Base-by-base conservation (phyloP, 2,329 filamentous ascomycete species). In the Dothidotthia symphoricarpi region DNA sequence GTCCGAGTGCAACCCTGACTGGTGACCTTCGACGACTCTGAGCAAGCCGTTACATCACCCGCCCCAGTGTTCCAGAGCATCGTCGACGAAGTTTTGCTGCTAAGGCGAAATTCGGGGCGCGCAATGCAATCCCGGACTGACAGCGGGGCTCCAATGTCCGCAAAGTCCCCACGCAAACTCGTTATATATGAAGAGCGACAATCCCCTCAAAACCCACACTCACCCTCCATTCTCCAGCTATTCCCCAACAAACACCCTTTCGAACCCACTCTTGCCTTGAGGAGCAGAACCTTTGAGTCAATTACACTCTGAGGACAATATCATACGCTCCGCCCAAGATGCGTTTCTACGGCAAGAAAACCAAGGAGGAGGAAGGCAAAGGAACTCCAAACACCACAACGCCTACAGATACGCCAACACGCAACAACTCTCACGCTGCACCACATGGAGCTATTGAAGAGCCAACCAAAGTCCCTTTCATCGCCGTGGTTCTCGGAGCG, bases 401-500 rank as follows among this genome's bases (percentile, higher is more conserved):
- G 15, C 58, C 55, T 16, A 43, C 49, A 14, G 48, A 50, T 16
- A 60, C 57, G 15, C 58, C 58, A 2, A 28, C 50, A n/a, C 51
- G 55, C 39, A 45, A 46, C 15, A 51, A 53, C 26, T 61, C 58
- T 8, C 31, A 44, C 9, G 41, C 28, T 15, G 34, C 41, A 3
- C 29, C 44, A 7, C 35, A 32, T 15, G 31, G 29, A n/a, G 37
- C 43, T 7, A 24, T 52, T 16, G 45, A 47, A 27, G 51, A 53
- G 13, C 40, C 50, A 22, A 56, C 57, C 19, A 47, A 53, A 3
- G 52, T 62, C 4, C 59, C 59, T 33, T 41, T 42, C 6, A 49
- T 62, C n/a, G 51, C 59, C 1, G 34, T 62, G 4, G 45, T 64
- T 10, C 54, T 66, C 12, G 62, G 57, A 34, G 50, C 61, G 1